Conservation (phyloP, 2,329 filamentous ascomycete genomes). For the Aureobasidium sp. region DNA sequence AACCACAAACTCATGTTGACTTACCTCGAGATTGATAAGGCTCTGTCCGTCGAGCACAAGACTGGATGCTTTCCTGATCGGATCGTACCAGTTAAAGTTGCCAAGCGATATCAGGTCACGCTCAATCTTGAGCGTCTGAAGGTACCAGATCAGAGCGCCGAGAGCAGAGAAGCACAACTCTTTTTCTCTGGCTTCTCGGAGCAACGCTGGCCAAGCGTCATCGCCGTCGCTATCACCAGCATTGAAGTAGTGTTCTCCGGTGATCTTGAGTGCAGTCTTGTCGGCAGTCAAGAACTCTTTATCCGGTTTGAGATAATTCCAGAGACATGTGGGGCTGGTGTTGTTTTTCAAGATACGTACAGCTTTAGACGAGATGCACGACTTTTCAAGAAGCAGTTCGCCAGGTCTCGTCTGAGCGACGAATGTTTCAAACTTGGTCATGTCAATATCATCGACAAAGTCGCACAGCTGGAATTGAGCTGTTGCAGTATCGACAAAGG, state of each 20-base stretch:
- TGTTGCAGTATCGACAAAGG: slow-evolving; percentile 91
- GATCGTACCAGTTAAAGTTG: slow-evolving; percentile 86
- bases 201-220: slow-evolving; percentile 67
- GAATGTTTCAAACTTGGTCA: slow-evolving; percentile 96
- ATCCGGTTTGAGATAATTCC: slow-evolving; percentile 82
- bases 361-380: slow-evolving; percentile 72
- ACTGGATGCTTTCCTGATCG: slow-evolving; percentile 82
- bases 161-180: slow-evolving; percentile 84
- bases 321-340: slow-evolving; percentile 82
- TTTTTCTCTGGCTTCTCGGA: slow-evolving; percentile 65
- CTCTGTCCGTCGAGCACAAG: slow-evolving; percentile 92
- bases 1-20: not conserved
- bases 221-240: slow-evolving; percentile 47
- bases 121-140: slow-evolving; percentile 77
- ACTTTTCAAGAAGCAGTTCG: slow-evolving; percentile 84
- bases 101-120: slow-evolving; percentile 76
- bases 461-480: slow-evolving; percentile 91
- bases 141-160: slow-evolving; percentile 79
- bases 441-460: slow-evolving; percentile 82
- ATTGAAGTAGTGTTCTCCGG: slow-evolving; percentile 67
- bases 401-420: slow-evolving; percentile 85
- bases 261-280: slow-evolving; percentile 70
- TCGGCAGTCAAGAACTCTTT: slow-evolving; percentile 91
- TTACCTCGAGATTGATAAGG: slow-evolving; percentile 79
- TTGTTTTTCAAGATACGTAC: slow-evolving; percentile 94